Evolutionary conservation across 768 basidiomycete species (phyloP), one percentile per base, ranked within the genome.

Genomic region (Tephrocybe sp.): DNA sequence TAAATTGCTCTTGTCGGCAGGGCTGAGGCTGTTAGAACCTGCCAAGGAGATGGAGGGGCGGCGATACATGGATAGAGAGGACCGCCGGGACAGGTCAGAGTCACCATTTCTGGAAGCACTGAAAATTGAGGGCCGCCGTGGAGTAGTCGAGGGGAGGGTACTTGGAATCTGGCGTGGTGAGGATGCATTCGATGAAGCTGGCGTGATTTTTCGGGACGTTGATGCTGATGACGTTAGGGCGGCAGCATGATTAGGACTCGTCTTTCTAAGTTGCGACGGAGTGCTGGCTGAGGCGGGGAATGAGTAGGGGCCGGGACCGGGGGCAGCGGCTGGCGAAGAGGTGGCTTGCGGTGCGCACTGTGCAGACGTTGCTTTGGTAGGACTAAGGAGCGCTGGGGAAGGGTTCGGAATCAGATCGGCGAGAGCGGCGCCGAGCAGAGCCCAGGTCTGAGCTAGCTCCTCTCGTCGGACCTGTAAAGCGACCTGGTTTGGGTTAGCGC

Each of bases 381-480:
- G 51, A 24, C 50, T 59, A 48, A 70, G 49, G 53, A 64, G 37
- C 34, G 63, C 34, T 52, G 57, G 60, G n/a, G 52, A 61, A n/a
- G 44, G 21, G 36, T 66, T 62, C 7, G 79, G 80, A 15, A 76
- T 53, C 39, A 80, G 62, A 44, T 84, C 74, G 0, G 69, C 69
- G 16, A 89, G 65, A 3, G 84, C 72, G 13, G 82, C 80, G 11
- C 71, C 76, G 16, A 92, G 64, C 1, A 92, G 65, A 8, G 80
- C 56, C 90, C 90, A 92, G 2, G 74, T 72, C 56, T 89, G 85
- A 1, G 82, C 83, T 3, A 78, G 77, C 4, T 76, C 69, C 22
- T 72, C 60, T 50, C 80, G 77, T 18, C 82, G 82, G 8, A 72
- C 83, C 47, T 78, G 68, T n/a, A 80, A 63, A 6, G 90, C 89